These are phyloP conservation scores for Candolleomyces efflorescens DNA, from an alignment of 768 basidiomycete species.

Conservation along the genomic window DNA sequence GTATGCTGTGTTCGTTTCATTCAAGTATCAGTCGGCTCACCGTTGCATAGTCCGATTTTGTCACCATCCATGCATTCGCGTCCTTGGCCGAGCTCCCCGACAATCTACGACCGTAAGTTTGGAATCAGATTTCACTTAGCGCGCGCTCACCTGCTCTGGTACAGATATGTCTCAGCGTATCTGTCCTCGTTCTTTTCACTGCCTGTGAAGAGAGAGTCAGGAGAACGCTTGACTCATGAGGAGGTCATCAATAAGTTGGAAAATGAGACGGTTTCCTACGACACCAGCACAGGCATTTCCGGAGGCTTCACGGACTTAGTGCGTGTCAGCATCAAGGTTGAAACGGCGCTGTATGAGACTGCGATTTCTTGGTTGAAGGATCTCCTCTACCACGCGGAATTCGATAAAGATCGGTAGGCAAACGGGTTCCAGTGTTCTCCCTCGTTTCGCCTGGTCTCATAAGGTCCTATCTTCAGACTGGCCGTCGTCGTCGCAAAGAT, in stretches of 20 bases:
- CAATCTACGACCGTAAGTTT: conserved; percentile 67
- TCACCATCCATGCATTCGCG: conserved; percentile 74
- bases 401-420: conserved; percentile 70
- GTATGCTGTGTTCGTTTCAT: conserved; percentile 31
- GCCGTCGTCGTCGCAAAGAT: conserved; percentile 84
- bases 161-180: conserved; percentile 69
- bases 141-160: conserved; percentile 2
- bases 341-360: conserved; percentile 69
- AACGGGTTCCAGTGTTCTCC: conserved; percentile 10
- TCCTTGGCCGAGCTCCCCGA: conserved; percentile 71
- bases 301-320: conserved; percentile 70
- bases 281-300: conserved; percentile 60
- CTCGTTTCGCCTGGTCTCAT: neutral
- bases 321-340: conserved; percentile 80
- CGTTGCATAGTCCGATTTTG: conserved; percentile 78
- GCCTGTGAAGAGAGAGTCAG: conserved; percentile 68
- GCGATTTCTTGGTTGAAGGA: conserved; percentile 87
- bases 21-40: conserved; percentile 4
- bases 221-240: conserved; percentile 74
- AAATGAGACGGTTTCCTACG: conserved; percentile 87
- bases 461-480: conserved; percentile 44
- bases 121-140: neutral
- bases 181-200: conserved; percentile 84
- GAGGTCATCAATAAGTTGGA: conserved; percentile 89
- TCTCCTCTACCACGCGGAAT: conserved; percentile 69